Evolutionary conservation across 2,329 filamentous ascomycete species (phyloP).

Genomic region (Corinectria fuckeliana): DNA sequence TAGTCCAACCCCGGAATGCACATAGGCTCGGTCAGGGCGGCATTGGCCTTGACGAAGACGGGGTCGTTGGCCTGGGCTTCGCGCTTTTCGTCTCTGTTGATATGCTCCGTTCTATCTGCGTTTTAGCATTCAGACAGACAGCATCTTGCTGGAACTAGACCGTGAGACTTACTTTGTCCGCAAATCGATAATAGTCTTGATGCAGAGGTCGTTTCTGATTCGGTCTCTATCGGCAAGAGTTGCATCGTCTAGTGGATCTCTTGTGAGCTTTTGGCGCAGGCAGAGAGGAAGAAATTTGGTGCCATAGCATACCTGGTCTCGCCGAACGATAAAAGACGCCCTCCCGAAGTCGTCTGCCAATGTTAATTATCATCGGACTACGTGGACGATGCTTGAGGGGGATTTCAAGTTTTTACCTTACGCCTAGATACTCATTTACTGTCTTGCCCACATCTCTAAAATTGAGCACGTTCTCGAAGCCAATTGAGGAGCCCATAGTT

Average conservation of each 20-base stretch:
- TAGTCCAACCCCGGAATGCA: slow-evolving; percentile 71
- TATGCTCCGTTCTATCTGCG: slow-evolving; percentile 70
- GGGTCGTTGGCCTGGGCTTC: slow-evolving; percentile 53
- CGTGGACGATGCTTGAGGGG: background rate
- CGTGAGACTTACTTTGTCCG: slow-evolving; percentile 68
- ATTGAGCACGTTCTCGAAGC: slow-evolving; percentile 61
- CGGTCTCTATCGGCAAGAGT: slow-evolving; percentile 66
- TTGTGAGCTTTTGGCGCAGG: slow-evolving; percentile 17
- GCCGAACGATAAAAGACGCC: slow-evolving; percentile 74
- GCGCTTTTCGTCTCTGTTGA: slow-evolving; percentile 69
- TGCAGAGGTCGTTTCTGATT: slow-evolving; percentile 65
- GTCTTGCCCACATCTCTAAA: slow-evolving; percentile 78
- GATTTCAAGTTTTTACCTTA: slow-evolving; percentile 53
- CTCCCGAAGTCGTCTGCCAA: slow-evolving; percentile 59
- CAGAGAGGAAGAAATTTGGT: background rate
- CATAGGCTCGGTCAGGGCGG: slow-evolving; percentile 59
- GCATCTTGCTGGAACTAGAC: background rate
- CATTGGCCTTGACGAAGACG: slow-evolving; percentile 49
- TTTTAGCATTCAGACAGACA: slow-evolving; percentile 3
- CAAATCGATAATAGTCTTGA: slow-evolving; percentile 79
- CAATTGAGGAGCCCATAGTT: slow-evolving; percentile 25
- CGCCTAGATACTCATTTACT: slow-evolving; percentile 65
- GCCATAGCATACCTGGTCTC: slow-evolving; percentile 55
- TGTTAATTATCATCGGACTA: background rate
- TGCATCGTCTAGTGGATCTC: slow-evolving; percentile 66